Evolutionary conservation across 2,329 filamentous ascomycete species (phyloP).

Genomic region (Alternaria arborescens): DNA sequence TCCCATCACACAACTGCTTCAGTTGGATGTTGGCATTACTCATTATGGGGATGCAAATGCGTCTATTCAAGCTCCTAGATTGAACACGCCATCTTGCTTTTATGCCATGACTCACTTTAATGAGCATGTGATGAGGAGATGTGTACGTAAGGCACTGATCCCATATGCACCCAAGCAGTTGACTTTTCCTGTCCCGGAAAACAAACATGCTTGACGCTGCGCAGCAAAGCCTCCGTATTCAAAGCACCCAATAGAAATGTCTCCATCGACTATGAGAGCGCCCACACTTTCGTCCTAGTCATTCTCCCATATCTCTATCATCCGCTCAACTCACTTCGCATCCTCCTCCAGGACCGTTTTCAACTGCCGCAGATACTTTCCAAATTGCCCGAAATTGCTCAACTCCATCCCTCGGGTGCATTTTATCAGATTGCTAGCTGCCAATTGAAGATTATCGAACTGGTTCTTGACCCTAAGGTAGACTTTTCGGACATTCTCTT

Average conservation of each 20-base stretch:
- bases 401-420: conserved; percentile 28
- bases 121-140: neutral
- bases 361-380: conserved; percentile 25
- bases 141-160: neutral
- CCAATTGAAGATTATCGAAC: conserved; percentile 25
- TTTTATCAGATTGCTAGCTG: conserved; percentile 14
- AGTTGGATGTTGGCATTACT: neutral
- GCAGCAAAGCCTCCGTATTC: neutral
- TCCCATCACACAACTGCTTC: neutral
- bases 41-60: neutral
- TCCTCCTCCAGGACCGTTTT: conserved; percentile 21
- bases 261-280: neutral
- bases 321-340: neutral
- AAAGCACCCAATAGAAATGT: neutral
- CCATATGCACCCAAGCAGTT: neutral
- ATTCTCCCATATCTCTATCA: neutral
- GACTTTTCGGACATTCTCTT: conserved; percentile 32
- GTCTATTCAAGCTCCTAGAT: neutral
- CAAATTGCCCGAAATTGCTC: conserved; percentile 37
- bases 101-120: too few relatives aligned
- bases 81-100: neutral
- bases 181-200: neutral
- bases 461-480: conserved; percentile 30
- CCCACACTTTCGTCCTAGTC: neutral
- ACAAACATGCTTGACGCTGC: neutral